Evolutionary conservation across 345 rosid species (phyloP).

Genomic region (Camelina hispida): DNA sequence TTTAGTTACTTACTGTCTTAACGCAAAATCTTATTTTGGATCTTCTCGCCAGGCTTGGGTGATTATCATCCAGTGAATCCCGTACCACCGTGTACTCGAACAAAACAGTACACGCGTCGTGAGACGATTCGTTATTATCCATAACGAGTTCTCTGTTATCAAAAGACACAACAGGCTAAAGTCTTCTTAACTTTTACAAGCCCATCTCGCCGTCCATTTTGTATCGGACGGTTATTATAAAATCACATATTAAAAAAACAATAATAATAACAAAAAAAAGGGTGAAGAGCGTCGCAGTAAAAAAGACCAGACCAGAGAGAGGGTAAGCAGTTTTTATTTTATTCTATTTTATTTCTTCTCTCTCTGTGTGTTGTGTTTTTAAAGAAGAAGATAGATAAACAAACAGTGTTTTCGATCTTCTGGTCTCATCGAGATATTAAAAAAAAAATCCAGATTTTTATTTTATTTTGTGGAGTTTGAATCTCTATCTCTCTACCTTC

Average conservation of each 20-base stretch:
- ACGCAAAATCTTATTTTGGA: constrained; percentile 39
- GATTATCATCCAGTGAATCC: constrained; percentile 25
- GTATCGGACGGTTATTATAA: constrained; percentile 33
- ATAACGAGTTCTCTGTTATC: constrained; percentile 30
- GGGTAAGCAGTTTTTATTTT: constrained; percentile 40
- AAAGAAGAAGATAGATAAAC: constrained; percentile 40
- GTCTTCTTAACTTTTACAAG: constrained; percentile 7
- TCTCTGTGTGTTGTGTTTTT: constrained; percentile 1
- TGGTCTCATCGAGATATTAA: constrained; percentile 32
- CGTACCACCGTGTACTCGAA: constrained; percentile 21
- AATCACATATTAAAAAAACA: not conserved
- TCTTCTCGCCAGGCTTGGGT: constrained; percentile 19
- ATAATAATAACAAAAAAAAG: constrained; percentile 5
- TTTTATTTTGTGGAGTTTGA: constrained; percentile 22
- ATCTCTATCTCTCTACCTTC: constrained; percentile 32
- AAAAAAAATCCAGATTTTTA: no score
- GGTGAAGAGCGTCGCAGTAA: constrained; percentile 40
- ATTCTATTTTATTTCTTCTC: not conserved
- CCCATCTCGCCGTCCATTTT: constrained; percentile 27
- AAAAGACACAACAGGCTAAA: constrained; percentile 26
- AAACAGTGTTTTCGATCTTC: constrained; percentile 38
- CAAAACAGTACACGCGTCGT: constrained; percentile 14
- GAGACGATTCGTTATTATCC: not conserved
- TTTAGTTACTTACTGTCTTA: constrained; percentile 7
- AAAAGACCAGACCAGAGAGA: constrained; percentile 27